Base-by-base conservation (phyloP, 2,329 filamentous ascomycete genomes). In the Akanthomyces muscarius region DNA sequence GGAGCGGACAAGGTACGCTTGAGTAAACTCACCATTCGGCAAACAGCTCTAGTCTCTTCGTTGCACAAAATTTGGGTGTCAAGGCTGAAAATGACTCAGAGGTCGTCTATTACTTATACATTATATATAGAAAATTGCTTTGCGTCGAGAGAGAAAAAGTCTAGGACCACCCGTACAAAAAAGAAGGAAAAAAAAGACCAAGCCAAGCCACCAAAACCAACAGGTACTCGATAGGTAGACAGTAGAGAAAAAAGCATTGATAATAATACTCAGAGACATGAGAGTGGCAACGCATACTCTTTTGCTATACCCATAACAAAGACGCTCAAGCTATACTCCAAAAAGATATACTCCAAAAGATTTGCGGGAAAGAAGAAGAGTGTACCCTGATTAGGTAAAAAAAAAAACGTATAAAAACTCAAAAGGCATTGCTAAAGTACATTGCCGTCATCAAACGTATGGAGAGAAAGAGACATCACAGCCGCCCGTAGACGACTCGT, bases 51-150 rank as follows among this genome's bases (percentile, higher is more conserved):
- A 21, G 21, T 21, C 21, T 21, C 21, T 21, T 21, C 7, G 10
- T 2, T 11, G 33, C 33, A 36, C 33, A 11, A 11, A 11, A 36
- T 36, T 11, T 7, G 8, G 8, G 10, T 38, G 10, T 38, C 33
- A 38, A 38, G 33, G 10, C 33, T 14, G 14, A 14, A 30, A 33
- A 10, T 30, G 28, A 48, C 42, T 38, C 33, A 10, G 28, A 47
- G 21, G 45, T 59, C 45, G 45, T 50, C 47, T 59, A 59, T 59
- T 59, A 59, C 56, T 59, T 51, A 59, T 59, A 59, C 45, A 59
- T 59, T 50, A 59, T 59, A 16, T 21, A 58, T 25, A 48, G 23
- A 48, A 5, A 48, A 48, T 25, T n/a, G 50, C 30, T 23, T 30
- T 38, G 38, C 38, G 38, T 41, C 13, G 10, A 41, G 42, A 47